Conservation (phyloP, 176 grass and related monocot genomes). For the Phragmites australis region DNA sequence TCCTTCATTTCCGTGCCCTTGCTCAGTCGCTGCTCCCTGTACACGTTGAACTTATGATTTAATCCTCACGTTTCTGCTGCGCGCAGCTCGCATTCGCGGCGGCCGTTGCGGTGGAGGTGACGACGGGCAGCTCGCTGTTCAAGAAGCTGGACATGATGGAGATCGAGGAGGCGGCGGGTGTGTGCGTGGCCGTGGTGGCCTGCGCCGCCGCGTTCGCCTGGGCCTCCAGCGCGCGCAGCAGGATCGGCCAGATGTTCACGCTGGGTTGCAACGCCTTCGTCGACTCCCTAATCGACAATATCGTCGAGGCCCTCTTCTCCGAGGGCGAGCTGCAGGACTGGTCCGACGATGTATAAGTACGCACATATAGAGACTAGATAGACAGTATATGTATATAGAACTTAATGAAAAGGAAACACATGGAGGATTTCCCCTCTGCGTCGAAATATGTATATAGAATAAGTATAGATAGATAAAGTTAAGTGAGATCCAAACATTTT, state of each 20-base stretch:
- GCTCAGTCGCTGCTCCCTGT: background rate
- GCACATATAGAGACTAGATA: background rate
- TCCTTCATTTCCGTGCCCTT: background rate
- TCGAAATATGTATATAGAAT: slow-evolving; percentile 3
- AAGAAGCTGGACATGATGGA: slow-evolving; percentile 85
- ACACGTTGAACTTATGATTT: background rate
- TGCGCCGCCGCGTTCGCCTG: slow-evolving; percentile 78
- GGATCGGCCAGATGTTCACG: slow-evolving; percentile 86
- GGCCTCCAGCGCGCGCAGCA: slow-evolving; percentile 63
- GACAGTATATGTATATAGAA: slow-evolving; percentile 1
- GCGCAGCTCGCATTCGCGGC: slow-evolving; percentile 66
- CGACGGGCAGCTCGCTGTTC: slow-evolving; percentile 91
- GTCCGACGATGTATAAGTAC: slow-evolving; percentile 63
- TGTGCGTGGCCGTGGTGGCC: slow-evolving; percentile 73
- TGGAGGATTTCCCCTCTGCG: too few species aligned
- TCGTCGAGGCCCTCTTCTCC: slow-evolving; percentile 89
- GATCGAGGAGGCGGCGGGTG: slow-evolving; percentile 72
- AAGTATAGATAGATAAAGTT: slow-evolving; percentile 7
- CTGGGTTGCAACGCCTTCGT: slow-evolving; percentile 82
- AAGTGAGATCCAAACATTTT: background rate
- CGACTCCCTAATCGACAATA: slow-evolving; percentile 90
- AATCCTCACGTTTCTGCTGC: background rate
- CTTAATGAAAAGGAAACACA: too few species aligned
- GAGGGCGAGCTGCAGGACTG: slow-evolving; percentile 75
- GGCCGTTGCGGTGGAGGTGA: slow-evolving; percentile 71